Conservation (phyloP, 805 yeast species). For the Saturnispora besseyi region DNA sequence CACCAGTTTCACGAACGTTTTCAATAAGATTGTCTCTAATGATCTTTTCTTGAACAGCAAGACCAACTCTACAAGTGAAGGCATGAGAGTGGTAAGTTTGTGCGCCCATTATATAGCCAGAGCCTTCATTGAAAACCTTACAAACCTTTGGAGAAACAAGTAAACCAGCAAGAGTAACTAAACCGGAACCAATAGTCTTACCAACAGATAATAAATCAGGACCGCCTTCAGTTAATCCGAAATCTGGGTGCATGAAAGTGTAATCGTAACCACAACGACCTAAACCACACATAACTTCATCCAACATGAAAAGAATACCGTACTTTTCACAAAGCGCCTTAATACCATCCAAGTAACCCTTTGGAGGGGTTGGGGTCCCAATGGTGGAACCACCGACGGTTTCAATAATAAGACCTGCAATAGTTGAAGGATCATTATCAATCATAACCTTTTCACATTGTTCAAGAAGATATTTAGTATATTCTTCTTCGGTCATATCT, state of each 20-base stretch:
- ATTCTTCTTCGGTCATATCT: slow-evolving; percentile 31
- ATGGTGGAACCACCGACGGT: slow-evolving; percentile 40
- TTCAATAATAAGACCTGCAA: slow-evolving; percentile 36
- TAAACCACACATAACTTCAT: slow-evolving; percentile 52
- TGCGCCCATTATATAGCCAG: slow-evolving; percentile 35
- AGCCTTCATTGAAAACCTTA: slow-evolving; percentile 30
- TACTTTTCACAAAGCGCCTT: slow-evolving; percentile 42
- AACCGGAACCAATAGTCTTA: slow-evolving; percentile 43
- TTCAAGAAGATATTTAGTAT: slow-evolving; percentile 28
- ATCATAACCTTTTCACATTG: slow-evolving; percentile 34
- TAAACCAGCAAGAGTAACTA: slow-evolving; percentile 40
- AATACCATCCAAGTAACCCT: slow-evolving; percentile 39
- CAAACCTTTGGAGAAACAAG: slow-evolving; percentile 33
- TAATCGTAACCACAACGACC: slow-evolving; percentile 44
- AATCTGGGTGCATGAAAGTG: slow-evolving; percentile 27
- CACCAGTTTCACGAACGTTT: slow-evolving; percentile 38
- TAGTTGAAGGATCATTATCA: slow-evolving; percentile 35
- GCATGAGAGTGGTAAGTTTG: slow-evolving; percentile 44
- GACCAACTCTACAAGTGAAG: slow-evolving; percentile 37
- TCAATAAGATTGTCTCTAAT: slow-evolving; percentile 26
- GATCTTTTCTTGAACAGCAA: slow-evolving; percentile 39
- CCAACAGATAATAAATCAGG: slow-evolving; percentile 44
- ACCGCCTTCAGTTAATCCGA: slow-evolving; percentile 29
- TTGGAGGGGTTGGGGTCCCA: slow-evolving; percentile 37
- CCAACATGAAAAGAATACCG: slow-evolving; percentile 40